A percentile compares a stretch with the other conserved stretches of the same genome.
Evolutionary conservation across 75 land plant species (phyloP).

Genomic region (Cryptomeria japonica): DNA sequence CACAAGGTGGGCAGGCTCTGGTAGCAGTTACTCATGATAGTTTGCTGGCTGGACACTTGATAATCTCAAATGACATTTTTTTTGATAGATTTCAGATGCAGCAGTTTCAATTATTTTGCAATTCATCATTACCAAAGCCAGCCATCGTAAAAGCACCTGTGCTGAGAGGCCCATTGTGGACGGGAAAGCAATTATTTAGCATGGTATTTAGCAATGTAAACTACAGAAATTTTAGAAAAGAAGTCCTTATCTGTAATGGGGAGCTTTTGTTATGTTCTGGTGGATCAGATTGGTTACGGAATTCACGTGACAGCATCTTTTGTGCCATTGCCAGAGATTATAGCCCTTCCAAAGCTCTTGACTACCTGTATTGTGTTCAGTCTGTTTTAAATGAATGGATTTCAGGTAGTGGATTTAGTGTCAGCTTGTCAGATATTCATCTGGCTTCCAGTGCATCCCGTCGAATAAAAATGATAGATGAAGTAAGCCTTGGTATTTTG

Average conservation of each 20-base stretch:
- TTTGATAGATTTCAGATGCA: slow-evolving; percentile 61
- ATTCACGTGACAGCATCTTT: slow-evolving; percentile 35
- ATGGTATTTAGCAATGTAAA: slow-evolving; percentile 48
- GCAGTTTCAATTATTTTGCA: slow-evolving; percentile 70
- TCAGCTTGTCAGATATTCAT: slow-evolving; percentile 67
- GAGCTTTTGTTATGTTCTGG: slow-evolving; percentile 44
- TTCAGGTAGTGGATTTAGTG: slow-evolving; percentile 65
- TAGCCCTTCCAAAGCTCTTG: slow-evolving; percentile 31
- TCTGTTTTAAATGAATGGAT: slow-evolving; percentile 80
- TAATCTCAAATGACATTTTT: slow-evolving; percentile 36
- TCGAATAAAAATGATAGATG: slow-evolving; percentile 50
- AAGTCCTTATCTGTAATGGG: slow-evolving; percentile 41
- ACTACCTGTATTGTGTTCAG: slow-evolving; percentile 54
- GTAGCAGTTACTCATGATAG: slow-evolving; percentile 84
- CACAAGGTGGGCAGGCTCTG: slow-evolving; percentile 72
- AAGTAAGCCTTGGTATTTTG: slow-evolving; percentile 41
- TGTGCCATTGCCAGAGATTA: slow-evolving; percentile 28
- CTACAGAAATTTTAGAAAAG: slow-evolving; percentile 22
- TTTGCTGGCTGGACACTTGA: slow-evolving; percentile 62
- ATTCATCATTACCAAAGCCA: slow-evolving; percentile 30
- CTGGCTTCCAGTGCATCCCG: slow-evolving; percentile 33
- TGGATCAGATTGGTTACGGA: slow-evolving; percentile 53
- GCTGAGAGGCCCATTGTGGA: slow-evolving; percentile 51
- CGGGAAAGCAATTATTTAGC: slow-evolving; percentile 74
- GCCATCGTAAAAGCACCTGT: slow-evolving; percentile 59